A percentile compares a stretch with the other conserved stretches of the same genome.
Evolutionary conservation across 257 asterid species (phyloP).

Genomic region (Solanum pimpinellifolium): DNA sequence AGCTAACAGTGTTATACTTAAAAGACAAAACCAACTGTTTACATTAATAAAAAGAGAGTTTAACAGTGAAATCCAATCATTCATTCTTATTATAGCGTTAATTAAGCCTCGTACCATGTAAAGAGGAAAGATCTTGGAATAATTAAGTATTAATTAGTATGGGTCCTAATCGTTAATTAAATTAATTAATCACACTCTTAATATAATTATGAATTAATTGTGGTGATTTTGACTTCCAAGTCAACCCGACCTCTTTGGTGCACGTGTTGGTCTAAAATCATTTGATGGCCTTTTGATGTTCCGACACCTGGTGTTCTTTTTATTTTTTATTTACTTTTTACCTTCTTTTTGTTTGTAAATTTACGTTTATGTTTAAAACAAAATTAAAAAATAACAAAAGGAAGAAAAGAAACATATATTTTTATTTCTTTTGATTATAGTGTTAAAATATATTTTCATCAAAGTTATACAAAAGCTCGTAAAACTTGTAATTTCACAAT

Average conservation of each 20-base stretch:
- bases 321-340: background rate
- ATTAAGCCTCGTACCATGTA: background rate
- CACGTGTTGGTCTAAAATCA: slow-evolving; percentile 29
- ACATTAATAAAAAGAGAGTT: background rate
- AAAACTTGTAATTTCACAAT: no score
- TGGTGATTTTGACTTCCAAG: background rate
- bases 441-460: background rate
- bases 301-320: slow-evolving; percentile 1
- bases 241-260: slow-evolving; percentile 20
- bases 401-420: no score
- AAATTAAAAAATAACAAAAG: no score
- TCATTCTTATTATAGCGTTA: background rate
- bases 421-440: no score
- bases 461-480: background rate
- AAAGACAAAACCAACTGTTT: background rate
- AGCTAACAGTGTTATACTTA: background rate
- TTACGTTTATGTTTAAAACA: no score
- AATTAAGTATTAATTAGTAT: background rate
- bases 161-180: background rate
- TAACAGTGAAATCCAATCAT: background rate
- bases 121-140: background rate
- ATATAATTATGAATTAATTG: background rate
- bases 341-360: background rate
- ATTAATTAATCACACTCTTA: background rate
- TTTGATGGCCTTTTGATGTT: background rate